Conservation (phyloP, 2,329 filamentous ascomycete genomes). For the Colletotrichum liaoningense region DNA sequence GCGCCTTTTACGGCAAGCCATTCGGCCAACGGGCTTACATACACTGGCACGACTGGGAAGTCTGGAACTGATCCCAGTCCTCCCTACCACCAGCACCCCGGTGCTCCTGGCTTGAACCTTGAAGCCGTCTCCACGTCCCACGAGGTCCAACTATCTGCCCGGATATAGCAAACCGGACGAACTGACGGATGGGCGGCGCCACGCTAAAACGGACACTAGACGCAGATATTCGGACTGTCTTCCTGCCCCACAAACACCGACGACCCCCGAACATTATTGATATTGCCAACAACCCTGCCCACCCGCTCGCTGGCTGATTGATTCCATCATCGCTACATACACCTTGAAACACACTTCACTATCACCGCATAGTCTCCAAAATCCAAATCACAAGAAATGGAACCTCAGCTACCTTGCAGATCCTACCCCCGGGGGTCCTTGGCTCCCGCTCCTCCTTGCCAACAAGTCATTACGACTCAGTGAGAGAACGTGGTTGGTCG, state of each 20-base stretch:
- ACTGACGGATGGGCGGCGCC: slow-evolving; percentile 5
- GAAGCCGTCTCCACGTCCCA: not conserved
- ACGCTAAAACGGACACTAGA: not conserved
- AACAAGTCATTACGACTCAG: not conserved
- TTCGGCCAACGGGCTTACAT: slow-evolving; percentile 5
- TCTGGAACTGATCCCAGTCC: not conserved
- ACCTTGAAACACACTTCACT: not conserved
- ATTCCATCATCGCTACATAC: not conserved
- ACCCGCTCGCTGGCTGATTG: not conserved
- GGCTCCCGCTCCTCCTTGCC: not conserved
- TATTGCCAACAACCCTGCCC: not conserved
- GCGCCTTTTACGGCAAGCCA: slow-evolving; percentile 9
- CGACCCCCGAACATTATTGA: not conserved
- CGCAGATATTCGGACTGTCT: not conserved
- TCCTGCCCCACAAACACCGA: not conserved
- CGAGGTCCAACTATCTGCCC: not conserved
- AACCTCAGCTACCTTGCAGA: not conserved
- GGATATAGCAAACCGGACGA: not conserved
- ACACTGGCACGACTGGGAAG: not conserved
- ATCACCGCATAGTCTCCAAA: not conserved
- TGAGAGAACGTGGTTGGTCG: not conserved
- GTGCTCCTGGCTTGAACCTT: not conserved
- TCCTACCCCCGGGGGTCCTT: not conserved
- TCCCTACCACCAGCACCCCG: not conserved
- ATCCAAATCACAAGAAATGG: not conserved